phyloP scores from a whole-genome alignment of 768 basidiomycete genomes.

The Podaxis carcinomalis region DNA sequence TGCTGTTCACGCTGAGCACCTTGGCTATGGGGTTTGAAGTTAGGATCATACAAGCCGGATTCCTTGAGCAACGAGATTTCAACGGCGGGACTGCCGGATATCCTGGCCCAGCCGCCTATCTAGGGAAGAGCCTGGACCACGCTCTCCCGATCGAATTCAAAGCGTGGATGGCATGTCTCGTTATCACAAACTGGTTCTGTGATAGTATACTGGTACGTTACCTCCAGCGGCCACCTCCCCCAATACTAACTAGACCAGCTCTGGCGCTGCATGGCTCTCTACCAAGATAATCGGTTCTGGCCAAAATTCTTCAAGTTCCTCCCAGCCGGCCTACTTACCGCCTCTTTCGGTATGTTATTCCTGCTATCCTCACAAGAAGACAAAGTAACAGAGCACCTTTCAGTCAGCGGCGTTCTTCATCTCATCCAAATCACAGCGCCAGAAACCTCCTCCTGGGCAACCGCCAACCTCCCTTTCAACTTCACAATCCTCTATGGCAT shows the following conservation, averaged over 20 bases:
- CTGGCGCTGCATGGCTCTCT: slow-evolving; percentile 6
- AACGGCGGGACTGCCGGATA: slow-evolving; percentile 7
- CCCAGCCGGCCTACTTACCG: not conserved
- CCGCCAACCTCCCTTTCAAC: slow-evolving; percentile 1
- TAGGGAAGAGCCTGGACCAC: slow-evolving; percentile 3
- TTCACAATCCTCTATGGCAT: slow-evolving; percentile 8
- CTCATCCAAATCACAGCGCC: slow-evolving; percentile 8
- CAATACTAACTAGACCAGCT: not conserved
- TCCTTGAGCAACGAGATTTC: slow-evolving; percentile 6
- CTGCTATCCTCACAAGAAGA: not conserved
- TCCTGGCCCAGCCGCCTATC: slow-evolving; percentile 2
- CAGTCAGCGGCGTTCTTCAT: slow-evolving; percentile 5
- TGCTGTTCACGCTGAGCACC: slow-evolving; percentile 1
- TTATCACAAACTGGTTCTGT: slow-evolving; percentile 7
- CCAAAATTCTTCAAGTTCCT: slow-evolving; percentile 2
- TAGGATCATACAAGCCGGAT: slow-evolving; percentile 4
- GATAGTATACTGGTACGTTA: not conserved
- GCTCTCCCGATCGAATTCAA: slow-evolving; percentile 1
- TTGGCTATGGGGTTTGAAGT: slow-evolving; percentile 3
- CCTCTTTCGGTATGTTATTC: not conserved
- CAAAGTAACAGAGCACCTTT: not conserved
- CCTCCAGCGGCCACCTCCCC: no score
- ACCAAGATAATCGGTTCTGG: slow-evolving; percentile 6
- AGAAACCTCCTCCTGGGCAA: slow-evolving; percentile 5
- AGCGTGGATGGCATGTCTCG: slow-evolving; percentile 8